A percentile compares a stretch with the other conserved stretches of the same genome.
These are phyloP conservation scores for Ophiostoma himal-ulmi DNA, from an alignment of 2,329 filamentous ascomycete genomes.

Conservation along the genomic window DNA sequence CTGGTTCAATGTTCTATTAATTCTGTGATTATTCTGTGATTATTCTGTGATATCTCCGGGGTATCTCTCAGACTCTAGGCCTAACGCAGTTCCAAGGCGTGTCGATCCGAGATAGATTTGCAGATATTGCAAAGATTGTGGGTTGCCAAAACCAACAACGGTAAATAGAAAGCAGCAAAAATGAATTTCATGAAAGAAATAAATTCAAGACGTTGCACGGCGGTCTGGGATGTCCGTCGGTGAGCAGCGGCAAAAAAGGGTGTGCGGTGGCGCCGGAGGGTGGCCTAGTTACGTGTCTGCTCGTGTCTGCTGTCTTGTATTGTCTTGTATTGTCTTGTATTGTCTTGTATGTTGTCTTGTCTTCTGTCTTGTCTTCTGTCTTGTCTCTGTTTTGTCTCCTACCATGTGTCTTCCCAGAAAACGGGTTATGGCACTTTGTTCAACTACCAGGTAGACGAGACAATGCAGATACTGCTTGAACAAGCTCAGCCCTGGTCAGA, in stretches of 20 bases:
- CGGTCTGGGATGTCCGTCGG: conserved; percentile 15
- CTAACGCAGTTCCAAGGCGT: not conserved
- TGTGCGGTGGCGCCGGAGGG: conserved; percentile 10
- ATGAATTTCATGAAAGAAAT: not conserved
- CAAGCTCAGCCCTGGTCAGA: not conserved
- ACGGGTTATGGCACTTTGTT: not conserved
- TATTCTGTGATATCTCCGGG: not conserved
- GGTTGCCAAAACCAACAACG: not conserved
- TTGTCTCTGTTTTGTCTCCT: not conserved
- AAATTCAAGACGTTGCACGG: conserved; percentile 1
- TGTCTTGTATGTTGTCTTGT: not conserved
- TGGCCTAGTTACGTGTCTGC: not conserved
- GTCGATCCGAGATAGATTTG: not conserved
- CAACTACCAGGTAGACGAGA: not conserved
- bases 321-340: not conserved
- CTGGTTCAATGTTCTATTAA: not conserved
- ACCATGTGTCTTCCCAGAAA: not conserved
- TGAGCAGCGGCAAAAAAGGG: not conserved
- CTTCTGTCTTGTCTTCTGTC: not conserved
- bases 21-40: not conserved
- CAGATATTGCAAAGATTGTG: not conserved
- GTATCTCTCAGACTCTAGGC: not conserved
- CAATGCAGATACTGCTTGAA: no score
- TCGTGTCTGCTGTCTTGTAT: not conserved
- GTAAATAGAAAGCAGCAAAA: not conserved